A percentile compares a stretch with the other conserved stretches of the same genome.
phyloP scores from a whole-genome alignment of 306 rosid genomes.

The Glycine tomentella region DNA sequence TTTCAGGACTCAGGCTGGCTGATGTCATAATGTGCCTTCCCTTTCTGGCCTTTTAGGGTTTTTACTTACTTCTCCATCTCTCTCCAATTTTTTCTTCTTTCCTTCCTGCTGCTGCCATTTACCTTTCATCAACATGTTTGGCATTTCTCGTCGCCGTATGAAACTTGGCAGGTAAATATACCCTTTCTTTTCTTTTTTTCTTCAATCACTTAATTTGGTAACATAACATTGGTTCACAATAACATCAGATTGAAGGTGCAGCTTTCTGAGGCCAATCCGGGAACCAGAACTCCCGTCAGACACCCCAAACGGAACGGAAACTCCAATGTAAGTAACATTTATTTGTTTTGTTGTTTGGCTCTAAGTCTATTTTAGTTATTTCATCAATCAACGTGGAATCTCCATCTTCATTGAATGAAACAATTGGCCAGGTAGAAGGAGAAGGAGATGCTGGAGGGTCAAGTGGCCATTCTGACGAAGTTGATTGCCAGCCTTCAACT shows the following conservation, averaged over 20 bases:
- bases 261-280: slow-evolving; percentile 71
- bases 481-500: slow-evolving; percentile 52
- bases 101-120: neutral
- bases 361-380: too few species aligned
- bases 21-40: slow-evolving; percentile 38
- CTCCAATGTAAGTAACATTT: slow-evolving; percentile 58
- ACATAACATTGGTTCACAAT: neutral
- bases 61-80: neutral
- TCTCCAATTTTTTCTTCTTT: neutral
- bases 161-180: slow-evolving; percentile 73
- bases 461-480: slow-evolving; percentile 65
- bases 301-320: slow-evolving; percentile 65
- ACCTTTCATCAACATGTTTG: slow-evolving; percentile 58
- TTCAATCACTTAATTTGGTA: neutral
- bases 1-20: neutral
- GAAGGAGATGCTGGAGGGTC: slow-evolving; percentile 61
- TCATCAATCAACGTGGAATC: too few species aligned
- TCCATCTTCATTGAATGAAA: too few species aligned
- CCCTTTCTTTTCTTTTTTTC: neutral
- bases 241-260: slow-evolving; percentile 70
- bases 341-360: too few species aligned
- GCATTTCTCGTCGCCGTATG: slow-evolving; percentile 86
- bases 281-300: slow-evolving; percentile 79
- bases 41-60: slow-evolving; percentile 35
- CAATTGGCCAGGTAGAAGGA: too few species aligned